A percentile compares a stretch with the other conserved stretches of the same genome.
Evolutionary conservation across 306 rosid genomes (phyloP).

Genomic region (Sicyos edulis): DNA sequence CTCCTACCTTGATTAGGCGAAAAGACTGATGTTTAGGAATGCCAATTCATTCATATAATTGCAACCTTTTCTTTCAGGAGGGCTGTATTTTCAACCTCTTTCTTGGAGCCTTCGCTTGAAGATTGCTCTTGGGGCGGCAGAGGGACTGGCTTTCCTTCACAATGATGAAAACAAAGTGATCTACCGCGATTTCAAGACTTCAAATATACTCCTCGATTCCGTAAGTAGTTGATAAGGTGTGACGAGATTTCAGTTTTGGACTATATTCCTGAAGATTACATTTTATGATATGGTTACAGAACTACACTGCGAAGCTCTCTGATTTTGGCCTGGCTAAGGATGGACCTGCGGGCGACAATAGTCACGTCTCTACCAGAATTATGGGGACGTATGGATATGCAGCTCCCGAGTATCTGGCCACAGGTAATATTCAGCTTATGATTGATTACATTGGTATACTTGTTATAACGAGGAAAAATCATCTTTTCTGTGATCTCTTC

Average conservation of each 20-base stretch:
- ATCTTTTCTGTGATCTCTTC: slow-evolving; percentile 2
- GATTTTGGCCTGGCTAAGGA: slow-evolving; percentile 54
- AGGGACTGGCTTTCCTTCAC: slow-evolving; percentile 47
- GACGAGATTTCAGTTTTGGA: neutral
- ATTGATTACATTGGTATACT: no score
- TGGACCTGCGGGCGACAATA: slow-evolving; percentile 48
- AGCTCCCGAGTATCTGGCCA: slow-evolving; percentile 50
- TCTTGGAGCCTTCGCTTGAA: slow-evolving; percentile 45
- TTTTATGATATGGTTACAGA: slow-evolving; percentile 25
- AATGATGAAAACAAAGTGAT: slow-evolving; percentile 40
- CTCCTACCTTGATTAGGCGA: neutral
- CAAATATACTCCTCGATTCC: slow-evolving; percentile 40
- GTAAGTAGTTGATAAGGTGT: slow-evolving; percentile 21
- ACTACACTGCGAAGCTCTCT: slow-evolving; percentile 44
- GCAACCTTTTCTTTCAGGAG: slow-evolving; percentile 28
- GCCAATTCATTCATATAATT: neutral
- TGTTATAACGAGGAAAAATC: neutral
- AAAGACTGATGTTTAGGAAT: neutral
- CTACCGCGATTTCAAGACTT: slow-evolving; percentile 46
- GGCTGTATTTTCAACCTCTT: slow-evolving; percentile 50
- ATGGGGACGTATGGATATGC: slow-evolving; percentile 56
- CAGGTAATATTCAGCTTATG: slow-evolving; percentile 29
- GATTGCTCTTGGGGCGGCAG: slow-evolving; percentile 46
- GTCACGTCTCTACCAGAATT: slow-evolving; percentile 43
- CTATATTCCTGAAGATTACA: neutral